phyloP scores from a whole-genome alignment of 768 basidiomycete genomes.

The Auricularia sp. region DNA sequence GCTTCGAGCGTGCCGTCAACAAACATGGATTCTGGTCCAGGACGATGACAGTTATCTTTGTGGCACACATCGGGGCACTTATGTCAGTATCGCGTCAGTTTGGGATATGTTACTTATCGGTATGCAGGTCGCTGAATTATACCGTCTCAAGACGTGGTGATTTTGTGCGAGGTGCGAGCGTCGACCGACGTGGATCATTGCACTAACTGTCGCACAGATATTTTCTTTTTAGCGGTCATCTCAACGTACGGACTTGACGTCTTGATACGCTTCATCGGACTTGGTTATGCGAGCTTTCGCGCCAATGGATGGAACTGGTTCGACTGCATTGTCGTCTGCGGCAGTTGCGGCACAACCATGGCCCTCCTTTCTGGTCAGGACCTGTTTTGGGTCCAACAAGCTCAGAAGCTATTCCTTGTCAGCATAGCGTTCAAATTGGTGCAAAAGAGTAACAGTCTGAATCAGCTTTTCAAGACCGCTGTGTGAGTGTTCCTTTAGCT shows the following conservation, averaged over 20 bases:
- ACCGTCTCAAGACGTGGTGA: conserved; percentile 43
- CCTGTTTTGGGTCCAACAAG: conserved; percentile 36
- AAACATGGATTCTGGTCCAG: conserved; percentile 94
- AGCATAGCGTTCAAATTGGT: conserved; percentile 91
- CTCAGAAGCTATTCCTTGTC: conserved; percentile 88
- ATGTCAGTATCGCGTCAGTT: conserved; percentile 43
- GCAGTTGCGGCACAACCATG: conserved; percentile 67
- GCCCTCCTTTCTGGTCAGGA: conserved; percentile 49
- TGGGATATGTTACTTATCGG: not conserved
- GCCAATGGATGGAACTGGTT: conserved; percentile 93
- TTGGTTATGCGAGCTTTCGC: conserved; percentile 77
- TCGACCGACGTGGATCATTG: not conserved
- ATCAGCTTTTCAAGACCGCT: conserved; percentile 94
- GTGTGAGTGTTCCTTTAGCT: conserved; percentile 45
- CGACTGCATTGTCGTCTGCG: conserved; percentile 69
- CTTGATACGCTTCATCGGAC: conserved; percentile 64
- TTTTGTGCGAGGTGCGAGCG: conserved; percentile 12
- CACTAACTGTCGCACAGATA: conserved; percentile 33
- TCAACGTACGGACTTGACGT: conserved; percentile 71
- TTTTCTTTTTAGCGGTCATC: conserved; percentile 67
- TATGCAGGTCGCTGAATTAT: conserved; percentile 47
- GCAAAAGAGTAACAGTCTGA: conserved; percentile 75
- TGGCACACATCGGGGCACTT: conserved; percentile 71
- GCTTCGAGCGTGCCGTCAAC: conserved; percentile 79
- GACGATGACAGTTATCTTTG: conserved; percentile 66